These are phyloP conservation scores for Lipomyces orientalis DNA, from an alignment of 805 yeast genomes.

Conservation along the genomic window DNA sequence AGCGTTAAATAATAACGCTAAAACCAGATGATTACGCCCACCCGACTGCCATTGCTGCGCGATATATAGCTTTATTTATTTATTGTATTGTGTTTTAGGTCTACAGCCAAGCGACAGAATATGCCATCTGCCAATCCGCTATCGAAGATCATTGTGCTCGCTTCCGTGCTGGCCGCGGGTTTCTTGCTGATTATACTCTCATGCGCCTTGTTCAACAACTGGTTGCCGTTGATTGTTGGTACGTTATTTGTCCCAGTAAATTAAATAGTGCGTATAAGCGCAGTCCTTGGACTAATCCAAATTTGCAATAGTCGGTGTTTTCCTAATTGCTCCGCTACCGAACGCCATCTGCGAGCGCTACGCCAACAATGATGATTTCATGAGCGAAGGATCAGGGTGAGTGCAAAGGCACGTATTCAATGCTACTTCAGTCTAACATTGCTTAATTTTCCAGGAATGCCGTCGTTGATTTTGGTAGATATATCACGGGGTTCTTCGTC, in stretches of 20 bases:
- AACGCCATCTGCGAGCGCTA: conserved; percentile 60
- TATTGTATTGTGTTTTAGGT: background rate
- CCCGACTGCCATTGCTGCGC: too few relatives aligned
- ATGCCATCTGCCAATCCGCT: conserved; percentile 59
- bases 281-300: background rate
- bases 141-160: conserved; percentile 75
- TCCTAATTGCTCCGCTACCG: conserved; percentile 74
- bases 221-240: conserved; percentile 85
- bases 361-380: conserved; percentile 61
- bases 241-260: conserved; percentile 40
- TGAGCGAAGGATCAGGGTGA: conserved; percentile 58
- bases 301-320: conserved; percentile 55
- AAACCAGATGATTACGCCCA: too few relatives aligned
- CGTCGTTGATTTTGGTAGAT: conserved; percentile 79
- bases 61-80: too few relatives aligned
- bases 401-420: conserved; percentile 29
- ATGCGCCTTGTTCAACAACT: conserved; percentile 85
- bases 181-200: conserved; percentile 86
- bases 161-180: conserved; percentile 84
- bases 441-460: conserved; percentile 43
- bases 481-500: conserved; percentile 75
- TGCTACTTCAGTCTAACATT: background rate
- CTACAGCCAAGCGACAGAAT: background rate
- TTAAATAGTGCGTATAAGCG: background rate
- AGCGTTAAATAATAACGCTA: too few relatives aligned